These are phyloP conservation scores for Suillus lakei DNA, from an alignment of 768 basidiomycete species.

Conservation along the genomic window DNA sequence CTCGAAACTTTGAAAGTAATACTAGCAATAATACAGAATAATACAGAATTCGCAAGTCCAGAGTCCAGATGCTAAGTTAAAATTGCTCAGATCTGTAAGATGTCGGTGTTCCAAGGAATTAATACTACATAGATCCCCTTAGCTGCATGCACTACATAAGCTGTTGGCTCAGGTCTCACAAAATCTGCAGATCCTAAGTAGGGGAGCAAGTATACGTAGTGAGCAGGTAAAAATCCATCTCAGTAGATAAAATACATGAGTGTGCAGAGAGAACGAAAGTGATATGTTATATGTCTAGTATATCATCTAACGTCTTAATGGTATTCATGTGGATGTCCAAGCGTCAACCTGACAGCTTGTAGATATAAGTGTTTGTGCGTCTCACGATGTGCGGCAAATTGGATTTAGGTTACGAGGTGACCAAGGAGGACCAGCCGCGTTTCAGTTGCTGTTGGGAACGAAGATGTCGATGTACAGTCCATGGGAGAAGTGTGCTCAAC, in stretches of 20 bases:
- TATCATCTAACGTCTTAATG: slow-evolving; percentile 6
- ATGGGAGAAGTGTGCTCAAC: slow-evolving; percentile 16
- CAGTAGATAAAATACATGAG: not conserved
- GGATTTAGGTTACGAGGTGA: not conserved
- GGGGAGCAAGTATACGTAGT: too few species aligned
- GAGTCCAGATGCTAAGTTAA: not conserved
- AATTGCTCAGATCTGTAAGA: too few species aligned
- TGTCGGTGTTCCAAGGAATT: not conserved
- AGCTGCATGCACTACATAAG: not conserved
- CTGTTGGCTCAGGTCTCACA: not conserved
- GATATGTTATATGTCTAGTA: slow-evolving; percentile 1
- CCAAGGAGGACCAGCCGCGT: slow-evolving; percentile 50
- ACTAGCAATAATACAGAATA: too few species aligned
- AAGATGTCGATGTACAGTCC: slow-evolving; percentile 13
- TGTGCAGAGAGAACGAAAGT: not conserved
- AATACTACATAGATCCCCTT: not conserved
- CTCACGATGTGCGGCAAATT: not conserved
- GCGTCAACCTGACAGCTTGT: not conserved
- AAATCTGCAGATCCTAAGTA: not conserved
- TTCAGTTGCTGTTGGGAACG: slow-evolving; percentile 65
- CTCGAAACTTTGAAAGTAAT: not conserved
- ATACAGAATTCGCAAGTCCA: too few species aligned
- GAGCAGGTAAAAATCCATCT: not conserved
- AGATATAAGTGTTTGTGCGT: not conserved
- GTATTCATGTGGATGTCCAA: not conserved